phyloP scores from a whole-genome alignment of 768 basidiomycete species.

The Sporobolomyces pararoseus region DNA sequence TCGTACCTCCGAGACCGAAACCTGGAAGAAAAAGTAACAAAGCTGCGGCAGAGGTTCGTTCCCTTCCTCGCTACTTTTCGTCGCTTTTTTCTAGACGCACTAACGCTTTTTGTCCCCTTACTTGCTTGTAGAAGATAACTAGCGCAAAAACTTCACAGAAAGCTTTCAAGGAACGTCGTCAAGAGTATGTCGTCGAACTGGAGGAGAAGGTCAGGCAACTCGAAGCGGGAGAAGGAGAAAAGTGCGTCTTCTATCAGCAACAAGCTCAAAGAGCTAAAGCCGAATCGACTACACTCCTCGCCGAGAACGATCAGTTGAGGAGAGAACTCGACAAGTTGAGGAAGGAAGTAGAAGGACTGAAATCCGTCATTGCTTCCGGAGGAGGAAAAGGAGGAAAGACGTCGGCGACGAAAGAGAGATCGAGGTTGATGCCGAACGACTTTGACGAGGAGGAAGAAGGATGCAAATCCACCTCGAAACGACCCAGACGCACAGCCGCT shows the following conservation, averaged over 20 bases:
- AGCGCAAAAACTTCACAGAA: conserved; percentile 17
- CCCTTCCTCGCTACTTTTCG: neutral
- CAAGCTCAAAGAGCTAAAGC: conserved; percentile 37
- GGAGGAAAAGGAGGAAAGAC: neutral
- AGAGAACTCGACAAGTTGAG: conserved; percentile 21
- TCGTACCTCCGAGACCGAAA: conserved; percentile 36
- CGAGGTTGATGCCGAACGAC: conserved; percentile 1
- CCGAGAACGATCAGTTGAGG: conserved; percentile 37
- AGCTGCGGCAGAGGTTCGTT: conserved; percentile 18
- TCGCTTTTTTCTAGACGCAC: neutral
- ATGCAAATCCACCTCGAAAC: conserved; percentile 15
- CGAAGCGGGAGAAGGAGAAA: conserved; percentile 41
- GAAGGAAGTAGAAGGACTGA: conserved; percentile 20
- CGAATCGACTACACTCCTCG: conserved; percentile 20
- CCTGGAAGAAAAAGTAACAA: conserved; percentile 36
- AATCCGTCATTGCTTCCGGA: neutral
- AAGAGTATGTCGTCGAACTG: conserved; percentile 39
- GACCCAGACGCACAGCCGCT: conserved; percentile 25
- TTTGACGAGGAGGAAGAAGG: conserved; percentile 10
- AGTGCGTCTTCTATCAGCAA: conserved; percentile 40
- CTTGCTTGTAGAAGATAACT: neutral
- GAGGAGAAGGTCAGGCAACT: conserved; percentile 40
- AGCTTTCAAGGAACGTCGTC: conserved; percentile 34
- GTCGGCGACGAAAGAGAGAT: conserved; percentile 7
- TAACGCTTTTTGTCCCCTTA: neutral